phyloP scores from a whole-genome alignment of 208 protist genomes.

The Acanthamoeba triangularis region DNA sequence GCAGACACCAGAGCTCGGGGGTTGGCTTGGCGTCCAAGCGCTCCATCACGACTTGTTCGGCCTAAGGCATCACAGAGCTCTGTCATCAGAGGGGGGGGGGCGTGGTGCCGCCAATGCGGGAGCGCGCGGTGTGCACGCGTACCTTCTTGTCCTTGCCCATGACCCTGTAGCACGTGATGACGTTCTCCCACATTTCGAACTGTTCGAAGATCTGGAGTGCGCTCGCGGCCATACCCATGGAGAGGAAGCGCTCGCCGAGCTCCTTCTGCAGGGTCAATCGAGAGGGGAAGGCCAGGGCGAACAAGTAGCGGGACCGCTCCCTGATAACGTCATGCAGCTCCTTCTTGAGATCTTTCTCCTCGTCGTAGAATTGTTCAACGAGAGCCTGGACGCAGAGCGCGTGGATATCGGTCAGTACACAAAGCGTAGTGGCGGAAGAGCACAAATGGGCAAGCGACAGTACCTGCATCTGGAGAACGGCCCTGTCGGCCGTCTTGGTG shows the following conservation, averaged over 20 bases:
- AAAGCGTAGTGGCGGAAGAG: not conserved
- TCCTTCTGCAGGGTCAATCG: conserved; percentile 79
- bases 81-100: not conserved
- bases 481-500: conserved; percentile 79
- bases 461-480: conserved; percentile 44
- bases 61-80: conserved; percentile 57
- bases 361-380: conserved; percentile 89
- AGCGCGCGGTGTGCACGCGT: not conserved
- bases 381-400: conserved; percentile 81
- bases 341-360: conserved; percentile 16
- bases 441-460: not conserved
- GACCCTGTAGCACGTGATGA: conserved; percentile 84
- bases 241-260: conserved; percentile 84
- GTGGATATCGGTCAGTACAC: not conserved
- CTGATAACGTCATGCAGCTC: conserved; percentile 28
- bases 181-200: conserved; percentile 88
- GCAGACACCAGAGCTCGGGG: conserved; percentile 85
- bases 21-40: conserved; percentile 77
- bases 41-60: conserved; percentile 80
- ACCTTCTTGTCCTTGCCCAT: conserved; percentile 83
- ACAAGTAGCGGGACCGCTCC: conserved; percentile 74
- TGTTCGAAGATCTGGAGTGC: conserved; percentile 88
- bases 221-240: conserved; percentile 81
- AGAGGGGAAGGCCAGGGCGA: conserved; percentile 75
- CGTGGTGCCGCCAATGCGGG: not conserved